These are phyloP conservation scores for Fusarium oxysporum DNA, from an alignment of 2,329 filamentous ascomycete genomes.

Conservation along the genomic window DNA sequence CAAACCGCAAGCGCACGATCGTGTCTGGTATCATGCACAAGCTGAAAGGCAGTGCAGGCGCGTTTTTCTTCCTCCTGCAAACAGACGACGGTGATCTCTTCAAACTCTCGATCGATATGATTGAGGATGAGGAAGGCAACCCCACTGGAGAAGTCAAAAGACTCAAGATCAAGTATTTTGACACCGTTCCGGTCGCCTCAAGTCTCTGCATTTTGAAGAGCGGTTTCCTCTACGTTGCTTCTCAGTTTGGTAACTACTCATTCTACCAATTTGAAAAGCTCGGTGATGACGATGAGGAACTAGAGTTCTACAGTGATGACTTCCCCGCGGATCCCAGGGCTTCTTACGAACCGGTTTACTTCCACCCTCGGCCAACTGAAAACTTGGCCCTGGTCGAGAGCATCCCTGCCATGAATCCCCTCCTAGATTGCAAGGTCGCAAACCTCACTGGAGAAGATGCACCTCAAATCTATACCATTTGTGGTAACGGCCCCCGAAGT, in stretches of 20 bases:
- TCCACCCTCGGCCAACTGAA: constrained; percentile 81
- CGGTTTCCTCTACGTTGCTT: constrained; percentile 92
- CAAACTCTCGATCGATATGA: constrained; percentile 94
- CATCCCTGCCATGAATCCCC: constrained; percentile 88
- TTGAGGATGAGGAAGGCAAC: constrained; percentile 81
- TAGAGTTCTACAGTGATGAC: constrained; percentile 85
- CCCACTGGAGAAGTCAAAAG: constrained; percentile 83
- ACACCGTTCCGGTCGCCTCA: constrained; percentile 89
- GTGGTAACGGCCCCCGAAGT: constrained; percentile 88
- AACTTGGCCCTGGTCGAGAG: constrained; percentile 88
- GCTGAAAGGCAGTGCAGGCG: constrained; percentile 81
- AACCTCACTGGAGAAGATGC: constrained; percentile 94
- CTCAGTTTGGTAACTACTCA: constrained; percentile 91
- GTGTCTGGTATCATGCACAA: constrained; percentile 97
- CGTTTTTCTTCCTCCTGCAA: constrained; percentile 97
- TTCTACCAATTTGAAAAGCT: constrained; percentile 99
- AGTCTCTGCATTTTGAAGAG: constrained; percentile 94
- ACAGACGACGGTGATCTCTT: constrained; percentile 98
- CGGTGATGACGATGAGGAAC: constrained; percentile 92
- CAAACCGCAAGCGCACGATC: constrained; percentile 87
- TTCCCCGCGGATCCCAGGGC: constrained; percentile 81
- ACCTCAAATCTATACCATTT: constrained; percentile 94
- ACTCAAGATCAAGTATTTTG: constrained; percentile 96
- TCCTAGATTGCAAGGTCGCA: constrained; percentile 90
- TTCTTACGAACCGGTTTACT: constrained; percentile 83